phyloP scores from a whole-genome alignment of 208 protist species.

The Sergeia podlipaevii region DNA sequence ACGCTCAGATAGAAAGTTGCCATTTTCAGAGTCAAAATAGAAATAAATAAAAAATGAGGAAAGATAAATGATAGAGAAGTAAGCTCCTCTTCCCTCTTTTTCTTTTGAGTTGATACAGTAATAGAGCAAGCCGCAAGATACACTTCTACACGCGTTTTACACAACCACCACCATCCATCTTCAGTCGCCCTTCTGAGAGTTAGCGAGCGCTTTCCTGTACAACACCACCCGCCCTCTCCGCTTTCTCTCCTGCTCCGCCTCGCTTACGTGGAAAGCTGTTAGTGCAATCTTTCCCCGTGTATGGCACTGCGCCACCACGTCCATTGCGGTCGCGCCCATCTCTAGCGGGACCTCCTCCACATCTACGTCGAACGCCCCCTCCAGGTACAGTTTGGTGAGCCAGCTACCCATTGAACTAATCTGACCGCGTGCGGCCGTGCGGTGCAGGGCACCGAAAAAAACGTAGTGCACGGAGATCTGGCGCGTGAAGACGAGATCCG shows the following conservation, averaged over 20 bases:
- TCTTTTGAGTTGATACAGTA: too few species aligned
- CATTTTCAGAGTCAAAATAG: background rate
- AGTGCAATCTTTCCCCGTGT: conserved; percentile 69
- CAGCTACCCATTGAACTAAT: conserved; percentile 34
- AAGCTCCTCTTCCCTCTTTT: background rate
- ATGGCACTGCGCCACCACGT: conserved; percentile 37
- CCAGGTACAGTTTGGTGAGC: conserved; percentile 39
- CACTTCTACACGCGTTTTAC: background rate
- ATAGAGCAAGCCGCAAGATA: too few species aligned
- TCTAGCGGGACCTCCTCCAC: conserved; percentile 50
- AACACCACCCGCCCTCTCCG: conserved; percentile 13
- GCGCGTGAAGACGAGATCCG: conserved; percentile 42
- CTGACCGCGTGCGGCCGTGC: conserved; percentile 24
- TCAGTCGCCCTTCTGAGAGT: conserved; percentile 7
- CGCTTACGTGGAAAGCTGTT: conserved; percentile 38
- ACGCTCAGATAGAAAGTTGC: conserved; percentile 6
- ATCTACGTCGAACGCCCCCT: conserved; percentile 41
- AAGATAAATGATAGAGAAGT: background rate
- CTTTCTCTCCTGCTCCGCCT: conserved; percentile 22
- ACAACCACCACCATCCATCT: conserved; percentile 3
- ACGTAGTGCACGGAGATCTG: conserved; percentile 70
- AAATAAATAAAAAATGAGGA: background rate
- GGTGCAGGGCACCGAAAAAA: conserved; percentile 37
- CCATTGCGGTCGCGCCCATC: conserved; percentile 32
- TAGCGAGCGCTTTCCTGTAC: conserved; percentile 20